Evolutionary conservation across 202 grass and related monocot genomes (phyloP), one percentile per base, ranked within the genome.

Genomic region (Schoenoplectus triqueter): DNA sequence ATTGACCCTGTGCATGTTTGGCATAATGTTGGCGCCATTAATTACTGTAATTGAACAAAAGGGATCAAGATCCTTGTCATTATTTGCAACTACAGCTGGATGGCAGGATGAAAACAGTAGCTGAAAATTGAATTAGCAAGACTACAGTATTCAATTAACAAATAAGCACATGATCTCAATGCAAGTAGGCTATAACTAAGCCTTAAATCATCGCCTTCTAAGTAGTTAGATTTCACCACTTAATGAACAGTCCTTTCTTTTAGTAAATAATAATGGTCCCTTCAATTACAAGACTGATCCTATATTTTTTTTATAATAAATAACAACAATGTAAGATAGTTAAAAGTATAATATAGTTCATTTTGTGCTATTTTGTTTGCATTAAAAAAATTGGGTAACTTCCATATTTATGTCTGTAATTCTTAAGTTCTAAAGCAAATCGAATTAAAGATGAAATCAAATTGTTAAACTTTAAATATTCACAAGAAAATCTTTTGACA

Each of bases 181-280:
- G 47, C 70, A 4, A 73, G 7, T 18, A 54, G 10, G 49, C 71
- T 22, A 74, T 14, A 55, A 56, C 1, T 62, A 62, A 62, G 4
- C 19, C 72, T 56, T 56, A 76, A 55, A 55, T 18, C 72, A 76
- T 56, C 48, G 72, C 72, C 72, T 76, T 54, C 72, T 22, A 76
- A 54, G 72, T 56, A 76, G 72, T 76, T 76, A 76, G 72, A 76
- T 55, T 22, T 76, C 10, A 14, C 31, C 15, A 40, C 19, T 15
- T 55, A 40, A 56, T 76, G 6, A 76, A 6, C 39, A 6, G 5
- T 55, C 48, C 50, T 19, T 59, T 19, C n/a, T 70, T 71, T 71
- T 46, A 46, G 40, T 69, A 70, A 11, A 46, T 70, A 73, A 51
- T 22, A 54, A 54, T 74, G 3, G 71, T 21, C 18, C 48, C 14